Evolutionary conservation across 2,329 filamentous ascomycete genomes (phyloP).

Genomic region (Esteya vermicola): DNA sequence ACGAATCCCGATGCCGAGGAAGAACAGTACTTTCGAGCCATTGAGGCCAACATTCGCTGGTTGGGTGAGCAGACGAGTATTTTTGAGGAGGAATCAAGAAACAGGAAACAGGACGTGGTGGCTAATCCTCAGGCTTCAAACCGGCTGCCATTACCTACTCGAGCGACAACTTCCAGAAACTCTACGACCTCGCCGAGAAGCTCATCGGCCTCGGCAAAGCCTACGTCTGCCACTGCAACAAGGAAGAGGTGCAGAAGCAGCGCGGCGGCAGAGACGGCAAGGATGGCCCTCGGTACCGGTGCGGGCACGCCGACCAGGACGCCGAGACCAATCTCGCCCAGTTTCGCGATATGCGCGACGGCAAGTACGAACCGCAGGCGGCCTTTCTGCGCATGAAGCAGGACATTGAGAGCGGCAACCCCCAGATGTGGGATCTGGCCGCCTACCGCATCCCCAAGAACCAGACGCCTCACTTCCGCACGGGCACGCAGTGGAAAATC

Average conservation of each 20-base stretch:
- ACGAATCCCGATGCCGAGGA: conserved; percentile 93
- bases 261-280: conserved; percentile 62
- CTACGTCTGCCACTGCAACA: conserved; percentile 82
- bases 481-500: conserved; percentile 74
- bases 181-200: conserved; percentile 82
- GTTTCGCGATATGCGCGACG: conserved; percentile 82
- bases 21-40: conserved; percentile 78
- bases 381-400: conserved; percentile 91
- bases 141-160: conserved; percentile 72
- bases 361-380: conserved; percentile 73
- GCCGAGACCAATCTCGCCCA: conserved; percentile 61
- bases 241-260: conserved; percentile 74
- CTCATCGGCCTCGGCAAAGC: conserved; percentile 56
- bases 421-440: conserved; percentile 70
- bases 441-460: conserved; percentile 76
- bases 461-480: conserved; percentile 57
- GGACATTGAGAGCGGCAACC: conserved; percentile 63
- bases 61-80: conserved; percentile 28
- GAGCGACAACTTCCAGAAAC: conserved; percentile 75
- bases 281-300: conserved; percentile 59
- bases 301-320: conserved; percentile 61
- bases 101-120: no score
- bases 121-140: conserved; percentile 39
- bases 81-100: neutral
- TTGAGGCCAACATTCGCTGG: conserved; percentile 79